Percentiles rank a stretch among this genome's conserved stretches.
Conservation (phyloP, 106 monocot species). For the Narthecium ossifragum region DNA sequence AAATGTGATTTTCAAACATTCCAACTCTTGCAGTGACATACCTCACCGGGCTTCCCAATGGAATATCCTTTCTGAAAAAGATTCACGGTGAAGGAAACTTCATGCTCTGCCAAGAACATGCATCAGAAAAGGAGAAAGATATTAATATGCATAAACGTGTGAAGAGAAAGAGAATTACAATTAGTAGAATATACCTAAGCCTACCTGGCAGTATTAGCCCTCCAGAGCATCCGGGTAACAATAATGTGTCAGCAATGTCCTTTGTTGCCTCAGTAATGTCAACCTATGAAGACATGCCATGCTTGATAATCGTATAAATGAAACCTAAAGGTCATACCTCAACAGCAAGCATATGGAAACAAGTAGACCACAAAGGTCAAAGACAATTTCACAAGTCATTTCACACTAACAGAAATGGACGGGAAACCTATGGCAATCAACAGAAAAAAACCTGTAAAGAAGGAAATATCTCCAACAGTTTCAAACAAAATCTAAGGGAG, state of each 20-base stretch:
- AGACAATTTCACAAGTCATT: not conserved
- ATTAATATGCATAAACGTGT: not conserved
- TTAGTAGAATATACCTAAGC: not conserved
- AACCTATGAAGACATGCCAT: slow-evolving; percentile 7
- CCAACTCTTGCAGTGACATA: slow-evolving; percentile 14
- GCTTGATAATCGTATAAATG: not conserved
- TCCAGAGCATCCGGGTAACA: slow-evolving; percentile 7
- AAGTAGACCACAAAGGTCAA: not conserved
- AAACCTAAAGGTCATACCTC: not conserved
- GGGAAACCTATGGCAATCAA: not conserved
- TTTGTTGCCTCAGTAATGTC: slow-evolving; percentile 3
- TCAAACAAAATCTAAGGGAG: too few species aligned
- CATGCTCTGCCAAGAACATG: slow-evolving; percentile 40
- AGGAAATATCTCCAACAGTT: too few species aligned
- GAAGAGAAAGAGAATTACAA: not conserved
- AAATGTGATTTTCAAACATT: not conserved
- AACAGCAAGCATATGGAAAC: not conserved
- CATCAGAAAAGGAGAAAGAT: not conserved
- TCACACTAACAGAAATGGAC: not conserved
- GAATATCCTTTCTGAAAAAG: slow-evolving; percentile 53
- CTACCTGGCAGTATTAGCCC: slow-evolving; percentile 25
- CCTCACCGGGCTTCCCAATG: slow-evolving; percentile 55
- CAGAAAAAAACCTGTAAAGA: not conserved
- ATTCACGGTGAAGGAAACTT: slow-evolving; percentile 64
- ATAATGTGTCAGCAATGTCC: slow-evolving; percentile 2